phyloP scores from a whole-genome alignment of 495 filamentous ascomycete genomes.

The Hyaloscypha hepaticicola region DNA sequence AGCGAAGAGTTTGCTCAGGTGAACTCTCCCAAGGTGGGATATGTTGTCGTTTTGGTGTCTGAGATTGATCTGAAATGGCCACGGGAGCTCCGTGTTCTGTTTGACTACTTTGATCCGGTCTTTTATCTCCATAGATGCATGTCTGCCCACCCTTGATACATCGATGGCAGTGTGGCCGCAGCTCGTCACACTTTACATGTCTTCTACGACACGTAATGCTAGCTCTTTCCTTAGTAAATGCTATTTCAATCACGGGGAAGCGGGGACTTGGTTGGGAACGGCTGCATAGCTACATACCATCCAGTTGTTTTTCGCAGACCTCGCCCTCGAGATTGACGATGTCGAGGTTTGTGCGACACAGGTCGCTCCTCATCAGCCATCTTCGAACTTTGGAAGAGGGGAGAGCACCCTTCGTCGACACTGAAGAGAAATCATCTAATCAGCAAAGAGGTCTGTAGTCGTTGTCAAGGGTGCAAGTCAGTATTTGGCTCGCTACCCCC shows the following conservation, averaged over 20 bases:
- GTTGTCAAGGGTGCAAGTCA: not conserved
- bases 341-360: not conserved
- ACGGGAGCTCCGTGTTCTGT: not conserved
- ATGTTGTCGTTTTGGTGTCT: not conserved
- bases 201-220: conserved; percentile 12
- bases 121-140: conserved; percentile 11
- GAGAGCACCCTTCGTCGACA: not conserved
- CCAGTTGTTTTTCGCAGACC: conserved; percentile 14
- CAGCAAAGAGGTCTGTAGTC: not conserved
- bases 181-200: conserved; percentile 16
- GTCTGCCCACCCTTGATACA: conserved; percentile 3
- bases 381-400: not conserved
- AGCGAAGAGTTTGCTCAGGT: not conserved
- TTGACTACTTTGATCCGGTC: not conserved
- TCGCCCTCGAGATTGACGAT: conserved; percentile 9
- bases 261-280: not conserved
- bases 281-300: not conserved
- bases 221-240: not conserved
- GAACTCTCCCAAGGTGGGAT: conserved; percentile 2
- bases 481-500: not conserved
- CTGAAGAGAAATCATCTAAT: conserved; percentile 8
- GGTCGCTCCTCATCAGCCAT: conserved; percentile 7
- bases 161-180: conserved; percentile 6
- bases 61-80: not conserved
- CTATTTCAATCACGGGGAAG: not conserved